Conservation (phyloP, 2,329 filamentous ascomycete species). For the Ceratocystis variospora region DNA sequence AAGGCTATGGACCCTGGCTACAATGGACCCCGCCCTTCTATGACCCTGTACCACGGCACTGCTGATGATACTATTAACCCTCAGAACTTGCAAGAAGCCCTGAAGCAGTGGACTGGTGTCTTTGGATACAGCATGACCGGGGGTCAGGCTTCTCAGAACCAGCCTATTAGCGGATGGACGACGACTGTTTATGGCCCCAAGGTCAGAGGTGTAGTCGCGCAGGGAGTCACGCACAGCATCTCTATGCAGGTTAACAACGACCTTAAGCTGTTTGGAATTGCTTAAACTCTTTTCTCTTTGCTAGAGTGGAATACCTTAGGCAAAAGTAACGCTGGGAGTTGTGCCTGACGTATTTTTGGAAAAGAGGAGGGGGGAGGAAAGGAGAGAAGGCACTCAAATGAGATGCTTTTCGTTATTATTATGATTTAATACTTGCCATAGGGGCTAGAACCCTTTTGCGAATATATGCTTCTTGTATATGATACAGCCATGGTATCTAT, state of each 20-base stretch:
- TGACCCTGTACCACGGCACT: constrained; percentile 47
- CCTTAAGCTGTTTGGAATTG: constrained; percentile 16
- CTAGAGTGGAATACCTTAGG: too few relatives aligned
- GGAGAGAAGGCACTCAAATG: too few relatives aligned
- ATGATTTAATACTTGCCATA: too few relatives aligned
- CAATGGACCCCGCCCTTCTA: constrained; percentile 36
- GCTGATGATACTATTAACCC: constrained; percentile 36
- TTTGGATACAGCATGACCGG: constrained; percentile 30
- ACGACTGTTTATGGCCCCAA: constrained; percentile 30
- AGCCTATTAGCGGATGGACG: constrained; percentile 28
- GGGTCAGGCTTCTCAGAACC: constrained; percentile 25
- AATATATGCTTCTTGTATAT: too few relatives aligned
- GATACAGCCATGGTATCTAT: too few relatives aligned
- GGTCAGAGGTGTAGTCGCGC: constrained; percentile 22
- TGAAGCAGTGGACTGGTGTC: constrained; percentile 43
- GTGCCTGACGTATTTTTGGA: too few relatives aligned
- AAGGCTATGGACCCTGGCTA: constrained; percentile 38
- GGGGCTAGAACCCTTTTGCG: too few relatives aligned
- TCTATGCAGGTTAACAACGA: constrained; percentile 24
- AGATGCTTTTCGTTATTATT: too few relatives aligned
- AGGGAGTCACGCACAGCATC: constrained; percentile 24
- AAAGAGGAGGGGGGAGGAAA: too few relatives aligned
- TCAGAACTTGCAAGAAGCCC: constrained; percentile 43
- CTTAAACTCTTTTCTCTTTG: not conserved
- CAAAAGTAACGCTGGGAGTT: too few relatives aligned